phyloP scores from a whole-genome alignment of 495 filamentous ascomycete genomes.

The Pseudoneurospora amorphoporcata region DNA sequence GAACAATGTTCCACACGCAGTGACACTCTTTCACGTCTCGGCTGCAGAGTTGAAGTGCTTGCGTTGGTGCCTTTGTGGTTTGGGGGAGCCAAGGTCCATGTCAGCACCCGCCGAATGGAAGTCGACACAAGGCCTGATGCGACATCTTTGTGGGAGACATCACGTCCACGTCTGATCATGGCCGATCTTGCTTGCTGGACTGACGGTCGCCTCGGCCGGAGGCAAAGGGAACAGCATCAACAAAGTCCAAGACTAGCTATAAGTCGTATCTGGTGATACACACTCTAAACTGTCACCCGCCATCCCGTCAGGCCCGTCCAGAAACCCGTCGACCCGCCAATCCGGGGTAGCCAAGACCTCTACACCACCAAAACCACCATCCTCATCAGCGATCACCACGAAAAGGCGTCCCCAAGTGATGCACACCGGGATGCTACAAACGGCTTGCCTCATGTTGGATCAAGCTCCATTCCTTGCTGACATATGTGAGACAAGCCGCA shows the following conservation, averaged over 20 bases:
- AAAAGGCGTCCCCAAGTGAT: background rate
- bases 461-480: background rate
- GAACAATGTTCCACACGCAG: background rate
- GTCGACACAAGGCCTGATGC: background rate
- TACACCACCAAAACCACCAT: background rate
- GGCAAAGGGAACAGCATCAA: background rate
- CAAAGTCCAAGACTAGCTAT: background rate
- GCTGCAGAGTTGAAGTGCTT: background rate
- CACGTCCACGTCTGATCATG: background rate
- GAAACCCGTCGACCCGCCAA: background rate
- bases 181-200: background rate
- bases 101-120: constrained; percentile 8
- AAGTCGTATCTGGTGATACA: background rate
- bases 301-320: background rate
- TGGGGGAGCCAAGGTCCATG: background rate
- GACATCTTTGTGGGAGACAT: background rate
- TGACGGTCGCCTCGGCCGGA: background rate
- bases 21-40: background rate
- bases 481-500: background rate
- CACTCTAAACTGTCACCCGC: background rate
- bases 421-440: background rate
- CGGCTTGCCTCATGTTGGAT: background rate
- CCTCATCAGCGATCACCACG: background rate
- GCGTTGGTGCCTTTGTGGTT: background rate
- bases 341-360: background rate